Evolutionary conservation across 2,329 filamentous ascomycete species (phyloP), one percentile per base, ranked within the genome.

Genomic region (Microcyclosporella mali): DNA sequence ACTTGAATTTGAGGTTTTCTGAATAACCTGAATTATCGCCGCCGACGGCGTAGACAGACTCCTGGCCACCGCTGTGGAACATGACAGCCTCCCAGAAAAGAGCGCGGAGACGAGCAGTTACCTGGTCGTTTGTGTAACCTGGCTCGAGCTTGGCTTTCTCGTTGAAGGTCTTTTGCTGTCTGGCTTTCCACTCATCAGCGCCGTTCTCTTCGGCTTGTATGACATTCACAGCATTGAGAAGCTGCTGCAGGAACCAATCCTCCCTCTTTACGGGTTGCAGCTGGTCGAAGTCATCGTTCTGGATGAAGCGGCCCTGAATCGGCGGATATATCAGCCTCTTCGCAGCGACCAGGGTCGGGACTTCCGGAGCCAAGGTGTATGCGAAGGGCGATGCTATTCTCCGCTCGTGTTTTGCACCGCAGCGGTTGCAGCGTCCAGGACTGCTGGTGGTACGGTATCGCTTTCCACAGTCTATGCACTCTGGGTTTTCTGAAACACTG

Each of bases 91-190:
- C 49, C 8, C 33, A 37, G 27, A 46, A 50, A 12, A 54, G 41
- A 1, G 46, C 49, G 3, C 51, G 46, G 3, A 54, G 29, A 1
- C 51, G 40, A 3, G 51, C 51, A 6, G 51, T 54, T 12, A 52
- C 37, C 9, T 42, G 38, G 9, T 32, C 40, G 7, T 40, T 25
- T 3, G 45, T 37, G 16, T 50, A 54, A 2, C 25, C n/a, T 7
- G 29, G 25, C 25, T 48, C 44, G 21, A 39, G 40, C 30, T 39
- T 39, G 7, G 47, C 40, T 19, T 52, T 49, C n/a, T 50, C 49
- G 16, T 52, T 52, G 25, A 49, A 47, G 8, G 37, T 45, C 27
- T 43, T 50, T 17, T 54, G 51, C 27, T 54, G 51, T 1, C 43
- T 42, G 14, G 16, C 15, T 2, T 39, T 25, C 46, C 46, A 54